phyloP scores from a whole-genome alignment of 805 yeast genomes.

The Cyberlindnera lachancei region DNA sequence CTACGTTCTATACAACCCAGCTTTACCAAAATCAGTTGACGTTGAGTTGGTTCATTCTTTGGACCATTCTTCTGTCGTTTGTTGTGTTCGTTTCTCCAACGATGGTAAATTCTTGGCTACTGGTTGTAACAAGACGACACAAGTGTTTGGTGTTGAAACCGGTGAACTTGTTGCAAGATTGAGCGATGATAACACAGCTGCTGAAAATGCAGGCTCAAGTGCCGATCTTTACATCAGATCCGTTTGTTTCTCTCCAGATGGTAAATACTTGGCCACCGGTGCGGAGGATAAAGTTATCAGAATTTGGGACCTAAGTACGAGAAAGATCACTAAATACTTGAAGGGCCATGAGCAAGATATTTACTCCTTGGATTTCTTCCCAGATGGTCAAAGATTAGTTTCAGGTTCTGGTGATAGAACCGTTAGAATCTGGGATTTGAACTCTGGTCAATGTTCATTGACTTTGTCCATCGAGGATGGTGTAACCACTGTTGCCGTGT shows the following conservation, averaged over 20 bases:
- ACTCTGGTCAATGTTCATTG: slow-evolving; percentile 80
- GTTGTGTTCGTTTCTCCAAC: slow-evolving; percentile 88
- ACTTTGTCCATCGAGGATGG: slow-evolving; percentile 94
- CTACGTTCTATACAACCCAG: slow-evolving; percentile 86
- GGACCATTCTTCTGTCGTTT: slow-evolving; percentile 90
- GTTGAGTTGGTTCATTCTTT: slow-evolving; percentile 84
- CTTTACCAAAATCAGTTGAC: slow-evolving; percentile 67
- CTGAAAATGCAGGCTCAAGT: slow-evolving; percentile 32
- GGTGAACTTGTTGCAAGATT: slow-evolving; percentile 85
- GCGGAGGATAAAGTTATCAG: slow-evolving; percentile 87
- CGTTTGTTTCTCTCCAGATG: slow-evolving; percentile 95
- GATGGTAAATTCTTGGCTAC: slow-evolving; percentile 93
- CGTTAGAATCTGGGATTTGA: slow-evolving; percentile 93
- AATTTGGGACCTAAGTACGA: slow-evolving; percentile 88
- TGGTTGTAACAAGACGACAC: slow-evolving; percentile 94
- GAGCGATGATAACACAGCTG: slow-evolving; percentile 64
- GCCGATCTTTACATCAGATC: slow-evolving; percentile 90
- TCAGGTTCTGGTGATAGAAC: slow-evolving; percentile 97
- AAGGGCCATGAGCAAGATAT: slow-evolving; percentile 97
- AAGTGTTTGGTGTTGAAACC: slow-evolving; percentile 85
- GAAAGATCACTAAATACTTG: slow-evolving; percentile 77
- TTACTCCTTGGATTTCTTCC: slow-evolving; percentile 90
- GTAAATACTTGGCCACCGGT: slow-evolving; percentile 88
- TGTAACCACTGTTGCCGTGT: slow-evolving; percentile 94
- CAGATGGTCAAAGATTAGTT: slow-evolving; percentile 87